Conservation (phyloP, 495 filamentous ascomycete genomes). For the Podospora australis region DNA sequence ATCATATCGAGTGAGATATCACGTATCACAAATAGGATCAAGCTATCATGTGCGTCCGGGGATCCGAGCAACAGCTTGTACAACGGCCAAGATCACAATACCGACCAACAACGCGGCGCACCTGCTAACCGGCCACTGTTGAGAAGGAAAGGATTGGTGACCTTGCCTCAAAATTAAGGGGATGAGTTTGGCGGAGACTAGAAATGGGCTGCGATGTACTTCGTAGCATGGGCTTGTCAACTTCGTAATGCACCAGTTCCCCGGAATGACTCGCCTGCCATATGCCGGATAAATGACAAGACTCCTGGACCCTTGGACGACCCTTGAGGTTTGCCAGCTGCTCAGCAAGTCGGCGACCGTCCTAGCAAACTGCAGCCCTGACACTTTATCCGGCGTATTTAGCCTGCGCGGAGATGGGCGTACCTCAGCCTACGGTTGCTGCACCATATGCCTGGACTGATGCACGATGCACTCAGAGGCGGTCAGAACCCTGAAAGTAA, state of each 20-base stretch:
- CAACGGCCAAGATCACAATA: too few relatives aligned
- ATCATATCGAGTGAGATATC: too few relatives aligned
- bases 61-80: too few relatives aligned
- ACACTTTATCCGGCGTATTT: conserved; percentile 20
- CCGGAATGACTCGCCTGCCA: background rate
- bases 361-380: background rate
- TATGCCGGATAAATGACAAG: background rate
- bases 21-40: too few relatives aligned
- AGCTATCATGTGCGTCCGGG: too few relatives aligned
- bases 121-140: too few relatives aligned
- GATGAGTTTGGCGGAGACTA: background rate
- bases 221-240: too few relatives aligned
- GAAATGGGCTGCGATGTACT: background rate
- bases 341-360: conserved; percentile 6
- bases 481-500: background rate
- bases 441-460: background rate
- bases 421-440: conserved; percentile 6
- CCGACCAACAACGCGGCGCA: too few relatives aligned
- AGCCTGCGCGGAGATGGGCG: conserved; percentile 15
- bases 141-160: too few relatives aligned
- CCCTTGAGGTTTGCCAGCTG: background rate
- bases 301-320: background rate
- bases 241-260: too few relatives aligned
- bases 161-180: too few relatives aligned
- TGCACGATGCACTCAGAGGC: background rate